Evolutionary conservation across 1,284 basidiomycete genomes (phyloP).

Genomic region (Megacollybia platyphylla): DNA sequence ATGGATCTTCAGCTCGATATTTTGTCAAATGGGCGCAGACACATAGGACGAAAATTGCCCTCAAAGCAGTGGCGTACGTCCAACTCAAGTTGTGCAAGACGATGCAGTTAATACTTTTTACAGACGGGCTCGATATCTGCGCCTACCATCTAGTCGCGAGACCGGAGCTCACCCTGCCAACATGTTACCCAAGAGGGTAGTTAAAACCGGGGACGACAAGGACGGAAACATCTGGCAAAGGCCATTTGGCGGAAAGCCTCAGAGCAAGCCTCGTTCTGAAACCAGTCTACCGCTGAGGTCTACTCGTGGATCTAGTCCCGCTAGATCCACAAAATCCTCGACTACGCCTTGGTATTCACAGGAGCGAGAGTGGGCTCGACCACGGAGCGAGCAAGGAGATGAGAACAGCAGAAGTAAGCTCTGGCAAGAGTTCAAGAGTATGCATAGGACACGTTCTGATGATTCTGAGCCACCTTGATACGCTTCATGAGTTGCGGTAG

Average conservation of each 20-base stretch:
- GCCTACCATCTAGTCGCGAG: constrained; percentile 32
- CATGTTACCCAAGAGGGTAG: constrained; percentile 16
- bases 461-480: constrained; percentile 22
- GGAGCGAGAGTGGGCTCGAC: constrained; percentile 20
- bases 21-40: constrained; percentile 54
- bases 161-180: constrained; percentile 12
- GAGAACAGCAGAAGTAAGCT: constrained; percentile 31
- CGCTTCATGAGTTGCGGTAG: constrained; percentile 68
- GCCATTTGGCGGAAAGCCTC: constrained; percentile 1
- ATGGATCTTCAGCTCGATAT: constrained; percentile 30
- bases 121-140: constrained; percentile 57
- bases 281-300: constrained; percentile 10
- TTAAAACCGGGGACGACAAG: constrained; percentile 16
- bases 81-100: constrained; percentile 9
- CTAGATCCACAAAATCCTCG: constrained; percentile 11
- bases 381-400: constrained; percentile 13
- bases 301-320: constrained; percentile 10
- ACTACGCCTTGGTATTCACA: background rate
- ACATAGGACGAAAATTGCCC: constrained; percentile 55
- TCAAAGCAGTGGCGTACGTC: constrained; percentile 73
- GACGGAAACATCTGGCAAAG: constrained; percentile 14
- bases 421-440: constrained; percentile 47
- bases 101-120: constrained; percentile 1
- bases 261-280: constrained; percentile 14
- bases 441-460: constrained; percentile 28